These are phyloP conservation scores for Camptophora hylomeconis DNA, from an alignment of 2,329 filamentous ascomycete genomes.

Conservation along the genomic window DNA sequence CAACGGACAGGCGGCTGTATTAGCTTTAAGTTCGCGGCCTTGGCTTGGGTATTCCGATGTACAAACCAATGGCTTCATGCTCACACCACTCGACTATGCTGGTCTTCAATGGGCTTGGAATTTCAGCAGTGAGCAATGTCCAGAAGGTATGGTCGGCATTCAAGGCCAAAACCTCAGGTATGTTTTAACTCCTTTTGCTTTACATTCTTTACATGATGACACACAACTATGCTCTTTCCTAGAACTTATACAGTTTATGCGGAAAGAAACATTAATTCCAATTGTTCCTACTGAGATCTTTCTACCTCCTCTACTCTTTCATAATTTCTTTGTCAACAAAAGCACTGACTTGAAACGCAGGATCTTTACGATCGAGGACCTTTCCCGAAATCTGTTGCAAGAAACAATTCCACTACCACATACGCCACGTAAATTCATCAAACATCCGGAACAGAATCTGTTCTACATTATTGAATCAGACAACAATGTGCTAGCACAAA, in stretches of 20 bases:
- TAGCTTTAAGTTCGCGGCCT: constrained; percentile 84
- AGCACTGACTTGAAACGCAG: constrained; percentile 27
- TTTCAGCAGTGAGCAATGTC: constrained; percentile 88
- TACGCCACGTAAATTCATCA: constrained; percentile 76
- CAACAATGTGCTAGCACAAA: constrained; percentile 74
- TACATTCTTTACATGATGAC: constrained; percentile 46
- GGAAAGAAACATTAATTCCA: constrained; percentile 47
- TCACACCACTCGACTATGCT: constrained; percentile 81
- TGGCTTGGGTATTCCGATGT: constrained; percentile 92
- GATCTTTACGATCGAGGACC: constrained; percentile 81
- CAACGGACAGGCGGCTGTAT: constrained; percentile 67
- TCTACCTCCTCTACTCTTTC: constrained; percentile 6
- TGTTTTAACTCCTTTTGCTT: constrained; percentile 24
- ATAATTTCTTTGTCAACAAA: not conserved
- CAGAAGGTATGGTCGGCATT: constrained; percentile 87
- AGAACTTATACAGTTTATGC: constrained; percentile 26
- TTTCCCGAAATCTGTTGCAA: constrained; percentile 74
- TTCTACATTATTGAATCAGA: constrained; percentile 95
- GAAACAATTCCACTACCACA: constrained; percentile 78
- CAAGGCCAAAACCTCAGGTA: constrained; percentile 81
- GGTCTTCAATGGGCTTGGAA: constrained; percentile 90
- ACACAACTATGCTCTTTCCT: constrained; percentile 31
- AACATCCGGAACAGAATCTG: constrained; percentile 73
- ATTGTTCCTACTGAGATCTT: constrained; percentile 91
- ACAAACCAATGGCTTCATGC: constrained; percentile 74